Base-by-base conservation (phyloP, 805 yeast genomes). In the Nematodospora valgi region DNA sequence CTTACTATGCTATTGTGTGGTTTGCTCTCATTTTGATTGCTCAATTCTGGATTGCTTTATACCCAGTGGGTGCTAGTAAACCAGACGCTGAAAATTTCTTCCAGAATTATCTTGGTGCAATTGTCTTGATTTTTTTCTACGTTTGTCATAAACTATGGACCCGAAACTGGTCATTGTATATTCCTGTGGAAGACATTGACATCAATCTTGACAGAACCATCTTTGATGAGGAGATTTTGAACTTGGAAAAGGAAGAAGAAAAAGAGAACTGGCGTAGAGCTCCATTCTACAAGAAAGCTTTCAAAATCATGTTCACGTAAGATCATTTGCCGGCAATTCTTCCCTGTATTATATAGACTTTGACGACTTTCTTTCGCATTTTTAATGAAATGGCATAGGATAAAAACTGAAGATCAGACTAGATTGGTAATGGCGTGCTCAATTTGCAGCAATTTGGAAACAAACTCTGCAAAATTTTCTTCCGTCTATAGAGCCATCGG, bases 41-140 rank as follows among this genome's bases (percentile, higher is more conserved):
- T 16, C 71, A 66, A 46, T 66, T 66, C 48, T 66, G 69, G 69
- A 64, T 66, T 31, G 68, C 72, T 4, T 59, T 66, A 37, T 66
- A 43, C 54, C 72, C 72, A 6, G 43, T 56, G 37, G 64, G 56
- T 3, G 47, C 48, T 7, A 45, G 49, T 14, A 51, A 39, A 20
- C 57, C 62, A n/a, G 40, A 48, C 33, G 64, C 52, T 11, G 30
- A 39, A 10, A 47, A 48, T 38, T 62, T 62, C 37, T 62, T 62
- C 52, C 58, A 61, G 37, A 46, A 45, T 28, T 61, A 61, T 44
- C 47, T 61, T 36, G 67, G 62, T 32, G 62, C 56, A 17, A 45
- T 54, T 16, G 61, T 61, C n/a, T 47, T 62, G 22, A 30, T 60
- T 15, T 37, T 55, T 5, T 55, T 58, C 39, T 62, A 59, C 36